Conservation (phyloP, 208 protist genomes). For the Leishmania turanica region DNA sequence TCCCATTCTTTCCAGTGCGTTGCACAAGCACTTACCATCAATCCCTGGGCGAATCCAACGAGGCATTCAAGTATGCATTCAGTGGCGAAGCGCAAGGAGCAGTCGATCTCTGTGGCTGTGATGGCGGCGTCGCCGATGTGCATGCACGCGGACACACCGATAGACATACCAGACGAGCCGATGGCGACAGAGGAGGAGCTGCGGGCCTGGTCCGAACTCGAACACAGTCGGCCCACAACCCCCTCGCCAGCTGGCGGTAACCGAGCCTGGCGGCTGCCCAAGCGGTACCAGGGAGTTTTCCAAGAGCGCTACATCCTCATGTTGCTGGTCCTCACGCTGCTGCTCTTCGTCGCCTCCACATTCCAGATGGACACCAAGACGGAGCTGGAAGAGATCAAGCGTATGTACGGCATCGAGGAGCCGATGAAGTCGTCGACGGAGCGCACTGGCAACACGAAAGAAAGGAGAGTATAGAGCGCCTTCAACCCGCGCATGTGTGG, state of each 20-base stretch:
- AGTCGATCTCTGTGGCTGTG: constrained; percentile 7
- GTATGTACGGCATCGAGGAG: constrained; percentile 27
- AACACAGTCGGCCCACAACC: constrained; percentile 16
- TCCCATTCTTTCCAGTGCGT: background rate
- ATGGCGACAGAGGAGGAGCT: constrained; percentile 29
- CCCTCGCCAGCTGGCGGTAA: background rate
- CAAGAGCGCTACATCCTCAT: constrained; percentile 28
- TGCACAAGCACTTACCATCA: background rate
- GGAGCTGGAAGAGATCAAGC: constrained; percentile 35
- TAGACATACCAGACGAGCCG: constrained; percentile 18
- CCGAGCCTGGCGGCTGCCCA: background rate
- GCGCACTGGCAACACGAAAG: background rate
- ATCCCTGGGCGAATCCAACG: background rate
- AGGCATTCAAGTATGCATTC: constrained; percentile 6
- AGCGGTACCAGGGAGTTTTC: constrained; percentile 29
- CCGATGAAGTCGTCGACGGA: background rate
- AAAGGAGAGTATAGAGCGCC: background rate
- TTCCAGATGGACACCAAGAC: constrained; percentile 26
- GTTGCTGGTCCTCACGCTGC: constrained; percentile 11
- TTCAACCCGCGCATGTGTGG: background rate
- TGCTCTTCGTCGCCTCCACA: constrained; percentile 28
- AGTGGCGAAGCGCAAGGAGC: constrained; percentile 29
- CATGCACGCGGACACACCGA: constrained; percentile 6
- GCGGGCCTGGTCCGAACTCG: constrained; percentile 27
- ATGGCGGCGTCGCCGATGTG: constrained; percentile 4